Percentiles rank a stretch among this genome's conserved stretches.
Evolutionary conservation across 768 basidiomycete species (phyloP).

Genomic region (Hygrocybe coccinea): DNA sequence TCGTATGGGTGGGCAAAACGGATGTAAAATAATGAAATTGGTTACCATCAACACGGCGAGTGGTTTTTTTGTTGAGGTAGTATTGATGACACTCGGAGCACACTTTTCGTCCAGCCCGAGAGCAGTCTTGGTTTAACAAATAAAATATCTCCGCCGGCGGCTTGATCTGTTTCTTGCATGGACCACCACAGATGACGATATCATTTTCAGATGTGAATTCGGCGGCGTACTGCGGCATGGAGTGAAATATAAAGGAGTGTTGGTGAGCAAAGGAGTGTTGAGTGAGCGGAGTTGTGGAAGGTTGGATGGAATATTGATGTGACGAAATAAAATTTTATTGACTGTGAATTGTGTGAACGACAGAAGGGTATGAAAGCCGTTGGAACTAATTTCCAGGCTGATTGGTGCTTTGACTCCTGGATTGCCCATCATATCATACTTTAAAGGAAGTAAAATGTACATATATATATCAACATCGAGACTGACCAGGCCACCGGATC

Average conservation of each 20-base stretch:
- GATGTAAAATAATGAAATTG: not conserved
- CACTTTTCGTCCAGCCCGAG: not conserved
- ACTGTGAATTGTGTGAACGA: too few relatives aligned
- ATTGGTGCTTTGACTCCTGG: too few relatives aligned
- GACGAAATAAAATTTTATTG: too few relatives aligned
- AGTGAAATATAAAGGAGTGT: too few relatives aligned
- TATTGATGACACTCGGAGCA: not conserved
- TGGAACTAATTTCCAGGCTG: too few relatives aligned
- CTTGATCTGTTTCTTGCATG: not conserved
- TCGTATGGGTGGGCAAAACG: not conserved
- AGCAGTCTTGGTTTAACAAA: not conserved
- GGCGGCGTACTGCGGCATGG: not conserved
- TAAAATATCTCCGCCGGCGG: not conserved
- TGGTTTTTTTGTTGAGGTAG: not conserved
- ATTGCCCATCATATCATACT: too few relatives aligned
- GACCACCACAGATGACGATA: not conserved
- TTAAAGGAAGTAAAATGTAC: too few relatives aligned
- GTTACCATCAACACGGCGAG: not conserved
- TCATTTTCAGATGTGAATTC: not conserved
- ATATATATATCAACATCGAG: too few relatives aligned
- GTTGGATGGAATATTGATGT: too few relatives aligned
- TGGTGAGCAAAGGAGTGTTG: not conserved
- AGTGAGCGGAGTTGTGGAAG: not conserved
- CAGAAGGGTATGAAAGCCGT: too few relatives aligned
- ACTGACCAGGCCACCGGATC: too few relatives aligned